These are phyloP conservation scores for Bremia lactucae DNA, from an alignment of 352 stramenopile genomes.

Conservation along the genomic window DNA sequence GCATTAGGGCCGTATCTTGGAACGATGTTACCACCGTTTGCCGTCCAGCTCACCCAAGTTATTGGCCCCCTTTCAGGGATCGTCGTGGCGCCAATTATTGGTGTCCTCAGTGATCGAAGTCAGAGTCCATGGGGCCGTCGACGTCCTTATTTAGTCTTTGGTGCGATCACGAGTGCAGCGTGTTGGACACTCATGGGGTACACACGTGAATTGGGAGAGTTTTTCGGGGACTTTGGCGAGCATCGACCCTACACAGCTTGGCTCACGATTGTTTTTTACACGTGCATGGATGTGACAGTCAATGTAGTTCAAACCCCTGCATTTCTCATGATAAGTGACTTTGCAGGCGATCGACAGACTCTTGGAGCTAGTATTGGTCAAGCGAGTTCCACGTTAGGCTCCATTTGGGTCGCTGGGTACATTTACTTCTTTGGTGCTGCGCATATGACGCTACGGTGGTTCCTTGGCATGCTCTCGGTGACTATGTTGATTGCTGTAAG, in stretches of 20 bases:
- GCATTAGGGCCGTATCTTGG: constrained; percentile 56
- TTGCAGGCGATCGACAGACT: constrained; percentile 61
- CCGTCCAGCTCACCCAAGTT: constrained; percentile 67
- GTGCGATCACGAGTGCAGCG: constrained; percentile 42
- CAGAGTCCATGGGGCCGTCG: constrained; percentile 44
- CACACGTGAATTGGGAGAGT: constrained; percentile 46
- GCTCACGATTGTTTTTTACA: constrained; percentile 66
- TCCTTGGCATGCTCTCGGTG: constrained; percentile 58
- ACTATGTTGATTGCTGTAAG: constrained; percentile 50
- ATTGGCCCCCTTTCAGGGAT: constrained; percentile 63
- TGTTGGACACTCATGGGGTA: constrained; percentile 70
- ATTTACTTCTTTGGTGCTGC: constrained; percentile 63
- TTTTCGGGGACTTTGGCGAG: constrained; percentile 40
- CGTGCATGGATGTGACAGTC: constrained; percentile 76
- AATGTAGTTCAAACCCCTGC: constrained; percentile 69
- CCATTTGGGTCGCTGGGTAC: constrained; percentile 55
- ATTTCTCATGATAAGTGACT: constrained; percentile 64
- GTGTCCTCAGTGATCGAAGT: constrained; percentile 56
- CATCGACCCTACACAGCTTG: constrained; percentile 38
- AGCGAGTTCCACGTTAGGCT: constrained; percentile 48
- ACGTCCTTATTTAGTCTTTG: constrained; percentile 49
- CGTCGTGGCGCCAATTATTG: constrained; percentile 53
- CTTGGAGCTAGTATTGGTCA: constrained; percentile 49
- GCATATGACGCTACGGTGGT: constrained; percentile 51
- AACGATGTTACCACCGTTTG: constrained; percentile 49